Evolutionary conservation across 2,329 filamentous ascomycete species (phyloP).

Genomic region (Xylaria sp.): DNA sequence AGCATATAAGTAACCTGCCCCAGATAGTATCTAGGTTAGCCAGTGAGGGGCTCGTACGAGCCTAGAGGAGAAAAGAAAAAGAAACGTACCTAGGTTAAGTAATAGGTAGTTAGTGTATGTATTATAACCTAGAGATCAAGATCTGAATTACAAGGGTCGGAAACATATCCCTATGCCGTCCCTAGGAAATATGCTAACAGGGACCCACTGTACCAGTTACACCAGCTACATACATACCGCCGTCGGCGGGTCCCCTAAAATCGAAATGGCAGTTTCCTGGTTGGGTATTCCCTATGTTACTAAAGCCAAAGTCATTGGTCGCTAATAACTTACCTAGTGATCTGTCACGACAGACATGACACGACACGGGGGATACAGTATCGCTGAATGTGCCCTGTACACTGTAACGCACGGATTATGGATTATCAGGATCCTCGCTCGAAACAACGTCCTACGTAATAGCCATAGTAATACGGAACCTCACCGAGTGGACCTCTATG

Average conservation of each 20-base stretch:
- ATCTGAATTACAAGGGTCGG: slow-evolving; percentile 22
- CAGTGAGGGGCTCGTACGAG: slow-evolving; percentile 29
- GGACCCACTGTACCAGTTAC: background rate
- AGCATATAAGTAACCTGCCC: background rate
- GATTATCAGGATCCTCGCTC: background rate
- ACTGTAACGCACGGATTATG: background rate
- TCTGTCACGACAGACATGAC: background rate
- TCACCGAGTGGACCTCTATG: background rate
- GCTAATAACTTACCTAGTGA: background rate
- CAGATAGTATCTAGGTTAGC: background rate
- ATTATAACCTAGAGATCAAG: slow-evolving; percentile 9
- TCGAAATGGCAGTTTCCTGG: slow-evolving; percentile 31
- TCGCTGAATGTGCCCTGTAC: background rate
- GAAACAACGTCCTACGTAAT: background rate
- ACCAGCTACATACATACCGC: background rate
- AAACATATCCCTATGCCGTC: slow-evolving; percentile 15
- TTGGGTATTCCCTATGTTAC: slow-evolving; percentile 33
- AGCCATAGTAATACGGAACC: background rate
- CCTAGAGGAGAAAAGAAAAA: slow-evolving; percentile 11
- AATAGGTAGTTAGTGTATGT: background rate
- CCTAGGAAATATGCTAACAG: background rate
- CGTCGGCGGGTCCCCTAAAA: slow-evolving; percentile 7
- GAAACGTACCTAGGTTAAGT: background rate
- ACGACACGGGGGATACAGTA: slow-evolving; percentile 8
- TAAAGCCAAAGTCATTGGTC: slow-evolving; percentile 23